Evolutionary conservation across 2,329 filamentous ascomycete genomes (phyloP), one percentile per base, ranked within the genome.

Genomic region (Aspergillus jensenii): DNA sequence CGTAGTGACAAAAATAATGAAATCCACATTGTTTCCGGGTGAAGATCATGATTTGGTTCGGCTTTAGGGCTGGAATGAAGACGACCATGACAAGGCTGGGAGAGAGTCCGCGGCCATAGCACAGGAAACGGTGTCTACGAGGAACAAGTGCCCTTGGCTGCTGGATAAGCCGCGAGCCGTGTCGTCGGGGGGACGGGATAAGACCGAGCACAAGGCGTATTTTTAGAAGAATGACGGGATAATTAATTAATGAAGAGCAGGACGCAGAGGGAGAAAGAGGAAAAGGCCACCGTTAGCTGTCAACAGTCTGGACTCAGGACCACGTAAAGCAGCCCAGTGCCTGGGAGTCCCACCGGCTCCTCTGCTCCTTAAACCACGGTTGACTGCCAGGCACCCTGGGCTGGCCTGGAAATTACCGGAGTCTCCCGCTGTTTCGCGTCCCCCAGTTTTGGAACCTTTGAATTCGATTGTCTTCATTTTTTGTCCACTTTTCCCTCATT

Each of bases 281-380:
- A 52, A 52, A 56, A 52, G 41, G 55, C 17, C 43, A 52, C 55
- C 47, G 55, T 56, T 57, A 57, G 41, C 48, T 57, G 55, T 57
- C 55, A 57, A 35, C 27, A 35, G 33, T 45, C 39, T 53, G 27
- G 51, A 53, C 33, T 40, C 33, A 11, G 27, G 27, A 49, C 46
- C 46, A 12, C 46, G 46, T 35, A 48, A 48, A 27, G 46, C 9
- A n/a, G 27, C 9, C 27, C 27, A 31, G 46, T 49, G 31, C 46
- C 46, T 45, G 40, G 25, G 40, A 33, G 50, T 45, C 51, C 41
- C 41, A 45, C 51, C 15, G 39, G 52, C 39, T 40, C 52, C 52
- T 47, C 51, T 31, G 27, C 27, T 33, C 52, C 52, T 46, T 39
- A 40, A 39, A 47, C 52, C 52, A 39, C 35, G 52, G 52, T 35